Evolutionary conservation across 1,284 basidiomycete genomes (phyloP).

Genomic region (Ustilago cynodontis): DNA sequence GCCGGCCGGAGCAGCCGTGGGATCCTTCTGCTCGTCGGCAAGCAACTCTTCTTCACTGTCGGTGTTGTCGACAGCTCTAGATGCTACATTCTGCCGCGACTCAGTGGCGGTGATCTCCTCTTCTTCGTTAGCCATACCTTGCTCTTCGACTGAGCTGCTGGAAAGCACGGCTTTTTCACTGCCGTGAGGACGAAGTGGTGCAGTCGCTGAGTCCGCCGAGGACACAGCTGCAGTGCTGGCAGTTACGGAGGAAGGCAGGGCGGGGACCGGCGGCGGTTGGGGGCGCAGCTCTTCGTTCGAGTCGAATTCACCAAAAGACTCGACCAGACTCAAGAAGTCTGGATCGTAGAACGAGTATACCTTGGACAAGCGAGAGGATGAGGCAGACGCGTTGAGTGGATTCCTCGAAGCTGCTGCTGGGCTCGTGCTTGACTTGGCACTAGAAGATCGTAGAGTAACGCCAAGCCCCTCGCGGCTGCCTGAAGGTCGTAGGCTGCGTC

Average conservation of each 20-base stretch:
- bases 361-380: slow-evolving; percentile 44
- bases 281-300: slow-evolving; percentile 45
- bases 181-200: background rate
- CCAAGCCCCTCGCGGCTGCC: slow-evolving; percentile 35
- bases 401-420: slow-evolving; percentile 13
- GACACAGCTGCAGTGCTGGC: background rate
- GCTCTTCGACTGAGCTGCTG: background rate
- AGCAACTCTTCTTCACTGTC: slow-evolving; percentile 34
- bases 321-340: slow-evolving; percentile 77
- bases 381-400: slow-evolving; percentile 32
- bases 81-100: background rate
- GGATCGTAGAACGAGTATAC: slow-evolving; percentile 82
- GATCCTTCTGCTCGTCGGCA: slow-evolving; percentile 19
- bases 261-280: slow-evolving; percentile 29
- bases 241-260: slow-evolving; percentile 17
- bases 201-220: background rate
- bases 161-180: background rate
- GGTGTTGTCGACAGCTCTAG: background rate
- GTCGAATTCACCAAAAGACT: slow-evolving; percentile 67
- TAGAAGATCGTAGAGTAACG: slow-evolving; percentile 24
- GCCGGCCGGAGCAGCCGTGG: slow-evolving; percentile 6
- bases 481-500: slow-evolving; percentile 16
- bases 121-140: background rate
- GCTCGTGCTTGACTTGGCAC: slow-evolving; percentile 11
- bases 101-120: background rate